These are phyloP conservation scores for Mortierella sp. DNA, from an alignment of 371 early-diverging fungal genomes.

Conservation along the genomic window DNA sequence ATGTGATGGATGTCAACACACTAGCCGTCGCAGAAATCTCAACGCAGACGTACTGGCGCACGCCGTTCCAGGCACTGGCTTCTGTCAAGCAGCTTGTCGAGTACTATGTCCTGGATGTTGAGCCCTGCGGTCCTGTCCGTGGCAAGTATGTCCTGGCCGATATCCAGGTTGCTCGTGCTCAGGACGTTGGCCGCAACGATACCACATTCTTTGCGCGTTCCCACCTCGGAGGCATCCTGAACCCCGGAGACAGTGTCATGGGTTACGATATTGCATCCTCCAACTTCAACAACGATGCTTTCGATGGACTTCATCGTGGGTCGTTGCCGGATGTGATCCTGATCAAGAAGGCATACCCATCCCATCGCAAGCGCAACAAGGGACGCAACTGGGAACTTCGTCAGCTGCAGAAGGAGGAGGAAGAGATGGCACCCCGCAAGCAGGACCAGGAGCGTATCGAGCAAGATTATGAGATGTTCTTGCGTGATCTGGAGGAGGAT, in stretches of 20 bases:
- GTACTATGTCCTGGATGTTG: slow-evolving; percentile 95
- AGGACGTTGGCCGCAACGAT: slow-evolving; percentile 91
- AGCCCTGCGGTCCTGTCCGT: slow-evolving; percentile 78
- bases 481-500: slow-evolving; percentile 97
- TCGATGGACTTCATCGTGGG: slow-evolving; percentile 71
- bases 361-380: slow-evolving; percentile 87
- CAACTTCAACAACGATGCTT: slow-evolving; percentile 94
- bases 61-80: slow-evolving; percentile 81
- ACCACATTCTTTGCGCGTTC: slow-evolving; percentile 87
- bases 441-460: slow-evolving; percentile 80
- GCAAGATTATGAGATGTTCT: slow-evolving; percentile 87
- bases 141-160: slow-evolving; percentile 85
- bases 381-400: slow-evolving; percentile 93
- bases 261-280: slow-evolving; percentile 91
- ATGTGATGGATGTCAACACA: slow-evolving; percentile 88
- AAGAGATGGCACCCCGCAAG: slow-evolving; percentile 81
- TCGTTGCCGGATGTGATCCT: slow-evolving; percentile 88
- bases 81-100: slow-evolving; percentile 83
- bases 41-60: slow-evolving; percentile 83
- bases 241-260: slow-evolving; percentile 91
- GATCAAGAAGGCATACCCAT: slow-evolving; percentile 92
- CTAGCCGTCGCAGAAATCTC: slow-evolving; percentile 81
- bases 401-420: slow-evolving; percentile 88
- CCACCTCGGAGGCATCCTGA: slow-evolving; percentile 92
- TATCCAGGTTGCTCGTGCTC: slow-evolving; percentile 79